Conservation (phyloP, 768 basidiomycete species). For the Amanita polypyramis region DNA sequence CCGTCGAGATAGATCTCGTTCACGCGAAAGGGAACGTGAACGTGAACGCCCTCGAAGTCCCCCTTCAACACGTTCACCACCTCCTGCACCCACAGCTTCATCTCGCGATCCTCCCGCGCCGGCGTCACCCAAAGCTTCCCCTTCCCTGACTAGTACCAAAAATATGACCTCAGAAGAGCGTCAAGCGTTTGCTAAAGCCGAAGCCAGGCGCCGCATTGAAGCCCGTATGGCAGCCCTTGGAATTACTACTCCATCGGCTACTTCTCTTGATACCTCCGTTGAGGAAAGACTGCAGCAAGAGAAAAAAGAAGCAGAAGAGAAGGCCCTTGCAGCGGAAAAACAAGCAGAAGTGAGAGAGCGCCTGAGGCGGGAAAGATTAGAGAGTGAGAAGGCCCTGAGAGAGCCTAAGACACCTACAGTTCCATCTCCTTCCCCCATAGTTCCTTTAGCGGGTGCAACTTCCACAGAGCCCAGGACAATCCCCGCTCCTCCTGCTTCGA, state of each 20-base stretch:
- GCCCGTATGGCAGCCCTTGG: constrained; percentile 83
- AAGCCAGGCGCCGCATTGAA: constrained; percentile 75
- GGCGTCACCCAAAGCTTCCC: constrained; percentile 30
- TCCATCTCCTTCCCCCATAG: constrained; percentile 17
- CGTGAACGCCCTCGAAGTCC: constrained; percentile 37
- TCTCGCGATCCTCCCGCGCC: constrained; percentile 39
- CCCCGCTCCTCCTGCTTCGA: constrained; percentile 16
- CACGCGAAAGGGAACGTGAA: constrained; percentile 26
- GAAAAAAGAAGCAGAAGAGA: constrained; percentile 86
- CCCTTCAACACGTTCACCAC: constrained; percentile 37
- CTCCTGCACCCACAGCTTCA: constrained; percentile 42
- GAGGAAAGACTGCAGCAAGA: constrained; percentile 81
- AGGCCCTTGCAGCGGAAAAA: constrained; percentile 64
- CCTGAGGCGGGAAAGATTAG: constrained; percentile 60
- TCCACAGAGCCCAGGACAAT: constrained; percentile 24
- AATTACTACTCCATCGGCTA: constrained; percentile 39
- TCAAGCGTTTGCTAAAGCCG: constrained; percentile 60
- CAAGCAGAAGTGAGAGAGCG: constrained; percentile 75
- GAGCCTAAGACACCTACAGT: constrained; percentile 31
- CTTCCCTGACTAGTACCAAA: constrained; percentile 58
- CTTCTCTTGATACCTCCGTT: constrained; percentile 66
- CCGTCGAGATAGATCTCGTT: constrained; percentile 15
- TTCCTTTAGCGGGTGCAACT: constrained; percentile 10
- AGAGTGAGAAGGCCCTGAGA: constrained; percentile 58
- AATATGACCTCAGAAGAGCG: constrained; percentile 83